These are phyloP conservation scores for Komagataella pastoris DNA, from an alignment of 805 yeast genomes.

Conservation along the genomic window DNA sequence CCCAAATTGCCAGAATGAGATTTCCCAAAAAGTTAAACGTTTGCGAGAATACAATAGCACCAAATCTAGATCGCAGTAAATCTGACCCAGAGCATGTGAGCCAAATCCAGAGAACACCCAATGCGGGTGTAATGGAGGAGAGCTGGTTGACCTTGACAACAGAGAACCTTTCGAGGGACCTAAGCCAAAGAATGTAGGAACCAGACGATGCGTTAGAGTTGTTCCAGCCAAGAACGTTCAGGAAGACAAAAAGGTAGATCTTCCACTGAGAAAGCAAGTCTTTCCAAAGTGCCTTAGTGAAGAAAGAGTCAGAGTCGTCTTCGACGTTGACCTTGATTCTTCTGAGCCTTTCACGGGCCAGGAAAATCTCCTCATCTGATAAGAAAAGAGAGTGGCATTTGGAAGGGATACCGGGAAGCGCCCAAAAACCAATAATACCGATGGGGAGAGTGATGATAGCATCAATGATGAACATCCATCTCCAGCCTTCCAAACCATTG, in stretches of 20 bases:
- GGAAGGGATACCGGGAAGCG: slow-evolving; percentile 52
- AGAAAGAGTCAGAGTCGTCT: slow-evolving; percentile 11
- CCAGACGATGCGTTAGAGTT: slow-evolving; percentile 44
- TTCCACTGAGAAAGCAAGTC: slow-evolving; percentile 43
- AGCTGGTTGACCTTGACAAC: slow-evolving; percentile 33
- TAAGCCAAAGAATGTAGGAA: slow-evolving; percentile 49
- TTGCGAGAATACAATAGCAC: slow-evolving; percentile 38
- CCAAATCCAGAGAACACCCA: slow-evolving; percentile 39
- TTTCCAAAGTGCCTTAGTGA: slow-evolving; percentile 35
- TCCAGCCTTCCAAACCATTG: slow-evolving; percentile 43
- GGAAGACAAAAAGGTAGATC: slow-evolving; percentile 39
- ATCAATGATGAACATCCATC: slow-evolving; percentile 56
- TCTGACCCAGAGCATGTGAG: slow-evolving; percentile 38
- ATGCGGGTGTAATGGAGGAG: slow-evolving; percentile 42
- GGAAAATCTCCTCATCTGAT: slow-evolving; percentile 1
- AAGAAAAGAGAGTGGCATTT: slow-evolving; percentile 12
- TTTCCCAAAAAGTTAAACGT: slow-evolving; percentile 42
- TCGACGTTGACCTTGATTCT: slow-evolving; percentile 1
- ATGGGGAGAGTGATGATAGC: slow-evolving; percentile 42
- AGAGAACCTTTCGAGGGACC: slow-evolving; percentile 29
- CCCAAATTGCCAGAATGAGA: slow-evolving; percentile 43
- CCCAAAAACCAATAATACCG: slow-evolving; percentile 41
- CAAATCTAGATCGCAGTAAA: slow-evolving; percentile 37
- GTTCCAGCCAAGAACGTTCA: slow-evolving; percentile 51
- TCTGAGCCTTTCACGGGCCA: slow-evolving; percentile 1